These are phyloP conservation scores for Cordyceps fumosorosea DNA, from an alignment of 2,329 filamentous ascomycete genomes.

Conservation along the genomic window DNA sequence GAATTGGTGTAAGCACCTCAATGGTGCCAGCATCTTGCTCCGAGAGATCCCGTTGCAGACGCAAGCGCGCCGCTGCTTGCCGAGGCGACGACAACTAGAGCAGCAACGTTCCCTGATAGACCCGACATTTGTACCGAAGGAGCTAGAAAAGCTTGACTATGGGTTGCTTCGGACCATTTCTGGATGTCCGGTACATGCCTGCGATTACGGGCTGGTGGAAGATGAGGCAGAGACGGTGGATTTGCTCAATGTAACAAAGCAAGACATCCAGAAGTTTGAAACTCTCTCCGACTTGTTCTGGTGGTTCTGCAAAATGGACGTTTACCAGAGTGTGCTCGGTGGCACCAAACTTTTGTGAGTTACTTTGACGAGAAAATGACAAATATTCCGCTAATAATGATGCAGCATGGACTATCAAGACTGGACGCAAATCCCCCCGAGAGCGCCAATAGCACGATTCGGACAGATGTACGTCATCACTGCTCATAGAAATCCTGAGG, in stretches of 20 bases:
- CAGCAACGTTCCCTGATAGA: conserved; percentile 10
- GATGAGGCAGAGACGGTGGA: conserved; percentile 22
- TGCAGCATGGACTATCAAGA: conserved; percentile 67
- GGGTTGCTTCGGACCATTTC: conserved; percentile 35
- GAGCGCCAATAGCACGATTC: conserved; percentile 68
- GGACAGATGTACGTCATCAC: conserved; percentile 59
- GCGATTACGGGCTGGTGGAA: conserved; percentile 31
- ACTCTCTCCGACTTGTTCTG: conserved; percentile 82
- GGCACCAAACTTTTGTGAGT: conserved; percentile 80
- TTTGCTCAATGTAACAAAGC: conserved; percentile 32
- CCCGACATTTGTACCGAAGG: conserved; percentile 15
- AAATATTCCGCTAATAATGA: neutral
- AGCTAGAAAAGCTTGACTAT: conserved; percentile 35
- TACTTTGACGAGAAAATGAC: neutral
- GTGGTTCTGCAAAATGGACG: conserved; percentile 95
- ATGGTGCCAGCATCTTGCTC: conserved; percentile 75
- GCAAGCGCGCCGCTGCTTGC: conserved; percentile 65
- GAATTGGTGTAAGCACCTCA: conserved; percentile 91
- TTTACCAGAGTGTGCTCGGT: conserved; percentile 83
- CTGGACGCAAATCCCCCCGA: conserved; percentile 84
- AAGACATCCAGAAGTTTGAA: conserved; percentile 73
- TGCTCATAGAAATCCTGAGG: neutral
- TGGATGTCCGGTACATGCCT: conserved; percentile 31
- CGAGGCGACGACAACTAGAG: conserved; percentile 42
- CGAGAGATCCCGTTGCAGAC: conserved; percentile 72